phyloP scores from a whole-genome alignment of 441 rosid species.

The Pelargonium cotyledonis region DNA sequence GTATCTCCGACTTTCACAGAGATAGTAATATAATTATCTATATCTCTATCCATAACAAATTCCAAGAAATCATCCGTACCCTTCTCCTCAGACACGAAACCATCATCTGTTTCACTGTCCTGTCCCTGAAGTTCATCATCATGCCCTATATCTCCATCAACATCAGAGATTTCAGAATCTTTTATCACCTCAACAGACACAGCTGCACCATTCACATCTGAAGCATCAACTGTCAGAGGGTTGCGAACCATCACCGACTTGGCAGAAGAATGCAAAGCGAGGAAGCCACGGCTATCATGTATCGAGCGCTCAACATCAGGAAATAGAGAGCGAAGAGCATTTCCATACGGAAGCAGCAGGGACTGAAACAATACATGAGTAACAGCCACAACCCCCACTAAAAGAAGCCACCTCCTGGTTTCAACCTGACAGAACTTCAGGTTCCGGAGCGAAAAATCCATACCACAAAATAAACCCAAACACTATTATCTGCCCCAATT shows the following conservation, averaged over 20 bases:
- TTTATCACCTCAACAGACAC: constrained; percentile 23
- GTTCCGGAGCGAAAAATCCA: constrained; percentile 39
- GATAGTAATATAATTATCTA: constrained; percentile 13
- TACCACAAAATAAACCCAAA: constrained; percentile 13
- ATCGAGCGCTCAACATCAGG: constrained; percentile 24
- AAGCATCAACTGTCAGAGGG: constrained; percentile 50
- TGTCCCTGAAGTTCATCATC: constrained; percentile 11
- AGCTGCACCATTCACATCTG: constrained; percentile 26
- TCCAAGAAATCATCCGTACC: constrained; percentile 16
- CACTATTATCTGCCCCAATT: background rate
- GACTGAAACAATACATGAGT: constrained; percentile 58
- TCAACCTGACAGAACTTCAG: constrained; percentile 31
- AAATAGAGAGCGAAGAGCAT: constrained; percentile 56
- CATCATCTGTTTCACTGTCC: constrained; percentile 15
- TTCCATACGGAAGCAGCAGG: constrained; percentile 58
- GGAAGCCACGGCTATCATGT: constrained; percentile 20
- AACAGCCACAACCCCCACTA: constrained; percentile 46
- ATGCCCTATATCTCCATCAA: constrained; percentile 15
- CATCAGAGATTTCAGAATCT: constrained; percentile 22
- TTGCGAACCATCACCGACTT: constrained; percentile 43
- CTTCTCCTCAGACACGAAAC: constrained; percentile 20
- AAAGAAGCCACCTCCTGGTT: constrained; percentile 44
- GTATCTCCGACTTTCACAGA: constrained; percentile 23
- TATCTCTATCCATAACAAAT: constrained; percentile 23
- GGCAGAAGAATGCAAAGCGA: constrained; percentile 26